These are phyloP conservation scores for Yarrowia yakushimensis DNA, from an alignment of 805 yeast species.

Conservation along the genomic window DNA sequence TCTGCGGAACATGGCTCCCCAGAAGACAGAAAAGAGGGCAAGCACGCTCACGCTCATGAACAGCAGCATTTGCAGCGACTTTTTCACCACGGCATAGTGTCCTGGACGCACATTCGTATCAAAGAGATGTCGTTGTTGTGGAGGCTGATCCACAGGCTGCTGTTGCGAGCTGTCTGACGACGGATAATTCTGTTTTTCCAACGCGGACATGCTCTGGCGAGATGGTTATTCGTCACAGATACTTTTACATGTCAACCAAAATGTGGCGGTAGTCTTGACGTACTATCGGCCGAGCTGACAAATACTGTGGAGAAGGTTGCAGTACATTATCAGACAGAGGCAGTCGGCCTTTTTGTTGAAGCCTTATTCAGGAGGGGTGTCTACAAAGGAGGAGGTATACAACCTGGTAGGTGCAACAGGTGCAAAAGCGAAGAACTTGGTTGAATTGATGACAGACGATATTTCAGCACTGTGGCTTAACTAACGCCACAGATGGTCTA, in stretches of 20 bases:
- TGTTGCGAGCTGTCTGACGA: background rate
- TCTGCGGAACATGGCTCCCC: constrained; percentile 48
- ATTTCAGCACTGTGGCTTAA: too few species aligned
- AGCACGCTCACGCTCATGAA: constrained; percentile 28
- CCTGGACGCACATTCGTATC: background rate
- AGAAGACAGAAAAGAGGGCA: constrained; percentile 45
- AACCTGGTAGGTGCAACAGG: too few species aligned
- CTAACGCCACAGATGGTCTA: too few species aligned
- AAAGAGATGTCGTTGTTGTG: background rate
- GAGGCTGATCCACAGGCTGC: background rate
- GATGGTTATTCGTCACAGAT: background rate
- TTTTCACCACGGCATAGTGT: background rate
- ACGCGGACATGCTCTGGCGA: background rate
- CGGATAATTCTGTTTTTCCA: background rate
- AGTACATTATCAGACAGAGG: background rate
- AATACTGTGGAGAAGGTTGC: background rate
- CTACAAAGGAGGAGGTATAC: too few species aligned
- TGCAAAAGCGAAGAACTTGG: too few species aligned
- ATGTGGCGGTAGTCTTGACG: background rate
- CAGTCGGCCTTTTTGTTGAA: background rate
- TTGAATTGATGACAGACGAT: too few species aligned
- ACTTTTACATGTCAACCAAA: background rate
- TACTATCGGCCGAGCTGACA: constrained; percentile 9
- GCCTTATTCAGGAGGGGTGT: too few species aligned
- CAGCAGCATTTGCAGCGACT: background rate